Percentiles rank a stretch among this genome's conserved stretches.
phyloP scores from a whole-genome alignment of 768 basidiomycete species.

The Chalciporus chontae region DNA sequence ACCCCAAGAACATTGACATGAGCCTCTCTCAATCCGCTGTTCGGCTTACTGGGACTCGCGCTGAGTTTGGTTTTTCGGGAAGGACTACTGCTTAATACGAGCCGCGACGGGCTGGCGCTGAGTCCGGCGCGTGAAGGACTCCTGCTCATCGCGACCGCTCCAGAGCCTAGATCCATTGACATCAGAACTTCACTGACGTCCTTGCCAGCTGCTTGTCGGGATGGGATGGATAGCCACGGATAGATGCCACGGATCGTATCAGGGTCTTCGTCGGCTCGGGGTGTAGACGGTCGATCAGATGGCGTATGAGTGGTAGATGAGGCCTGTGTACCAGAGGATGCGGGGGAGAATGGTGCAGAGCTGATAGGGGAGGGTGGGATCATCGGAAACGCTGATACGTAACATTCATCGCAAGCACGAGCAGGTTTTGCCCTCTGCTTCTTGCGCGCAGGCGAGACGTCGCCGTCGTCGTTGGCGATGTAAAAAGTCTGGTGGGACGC shows the following conservation, averaged over 20 bases:
- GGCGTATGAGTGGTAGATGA: constrained; percentile 10
- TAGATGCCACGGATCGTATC: constrained; percentile 16
- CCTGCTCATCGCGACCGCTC: constrained; percentile 14
- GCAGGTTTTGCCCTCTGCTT: constrained; percentile 56
- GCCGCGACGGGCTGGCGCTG: constrained; percentile 20
- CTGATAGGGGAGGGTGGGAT: background rate
- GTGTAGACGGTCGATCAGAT: constrained; percentile 20
- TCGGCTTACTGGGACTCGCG: constrained; percentile 19
- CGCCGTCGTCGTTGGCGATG: constrained; percentile 44
- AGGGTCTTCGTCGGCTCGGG: constrained; percentile 10
- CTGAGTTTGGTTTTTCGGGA: constrained; percentile 24
- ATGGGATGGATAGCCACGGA: constrained; percentile 30
- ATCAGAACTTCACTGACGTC: constrained; percentile 33
- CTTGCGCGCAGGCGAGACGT: constrained; percentile 36
- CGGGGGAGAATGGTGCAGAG: constrained; percentile 5
- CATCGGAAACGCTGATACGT: constrained; percentile 79
- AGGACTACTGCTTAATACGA: constrained; percentile 18
- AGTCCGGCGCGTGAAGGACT: constrained; percentile 23
- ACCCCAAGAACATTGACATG: constrained; percentile 3
- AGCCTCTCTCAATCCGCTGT: constrained; percentile 17
- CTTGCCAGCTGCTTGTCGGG: constrained; percentile 12
- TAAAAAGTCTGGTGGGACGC: constrained; percentile 65
- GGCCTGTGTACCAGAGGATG: constrained; percentile 6
- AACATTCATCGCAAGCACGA: constrained; percentile 83
- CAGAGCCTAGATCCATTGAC: constrained; percentile 34